Percentiles rank a stretch among this genome's conserved stretches.
Conservation (phyloP, 768 basidiomycete genomes). For the Pleurotus giganteus region DNA sequence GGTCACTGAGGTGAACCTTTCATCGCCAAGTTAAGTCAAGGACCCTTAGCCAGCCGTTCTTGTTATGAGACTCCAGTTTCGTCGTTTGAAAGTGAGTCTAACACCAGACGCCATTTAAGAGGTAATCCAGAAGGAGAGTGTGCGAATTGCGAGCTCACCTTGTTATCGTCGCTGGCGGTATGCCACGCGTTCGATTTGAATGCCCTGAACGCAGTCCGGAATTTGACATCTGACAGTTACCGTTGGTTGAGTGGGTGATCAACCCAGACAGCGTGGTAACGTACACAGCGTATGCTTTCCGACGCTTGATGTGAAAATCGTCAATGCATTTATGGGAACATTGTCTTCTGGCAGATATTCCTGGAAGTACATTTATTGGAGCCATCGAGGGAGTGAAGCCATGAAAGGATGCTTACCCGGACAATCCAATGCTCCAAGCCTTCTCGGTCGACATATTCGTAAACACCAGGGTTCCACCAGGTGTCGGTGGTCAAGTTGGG, state of each 20-base stretch:
- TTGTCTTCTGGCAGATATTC: not conserved
- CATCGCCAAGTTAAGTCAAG: not conserved
- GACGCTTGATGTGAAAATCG: not conserved
- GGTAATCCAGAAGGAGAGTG: not conserved
- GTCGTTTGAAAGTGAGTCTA: not conserved
- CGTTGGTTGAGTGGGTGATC: not conserved
- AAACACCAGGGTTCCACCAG: not conserved
- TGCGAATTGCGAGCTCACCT: not conserved
- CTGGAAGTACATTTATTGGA: not conserved
- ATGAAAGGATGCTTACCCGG: not conserved
- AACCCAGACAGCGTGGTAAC: not conserved
- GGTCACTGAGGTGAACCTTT: too few relatives aligned
- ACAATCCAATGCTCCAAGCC: not conserved
- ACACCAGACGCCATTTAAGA: not conserved
- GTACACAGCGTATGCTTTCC: not conserved
- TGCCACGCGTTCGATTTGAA: not conserved
- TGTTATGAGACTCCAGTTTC: not conserved
- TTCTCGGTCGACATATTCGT: not conserved
- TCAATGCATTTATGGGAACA: conserved; percentile 1
- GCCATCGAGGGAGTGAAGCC: not conserved
- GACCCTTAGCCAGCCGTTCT: not conserved
- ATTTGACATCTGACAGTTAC: not conserved
- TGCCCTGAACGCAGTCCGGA: not conserved
- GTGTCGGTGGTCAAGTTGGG: not conserved
- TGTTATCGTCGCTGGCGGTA: not conserved